Evolutionary conservation across 192 early-diverging fungal genomes (phyloP), one percentile per base, ranked within the genome.

Genomic region (Coemansia sp.): DNA sequence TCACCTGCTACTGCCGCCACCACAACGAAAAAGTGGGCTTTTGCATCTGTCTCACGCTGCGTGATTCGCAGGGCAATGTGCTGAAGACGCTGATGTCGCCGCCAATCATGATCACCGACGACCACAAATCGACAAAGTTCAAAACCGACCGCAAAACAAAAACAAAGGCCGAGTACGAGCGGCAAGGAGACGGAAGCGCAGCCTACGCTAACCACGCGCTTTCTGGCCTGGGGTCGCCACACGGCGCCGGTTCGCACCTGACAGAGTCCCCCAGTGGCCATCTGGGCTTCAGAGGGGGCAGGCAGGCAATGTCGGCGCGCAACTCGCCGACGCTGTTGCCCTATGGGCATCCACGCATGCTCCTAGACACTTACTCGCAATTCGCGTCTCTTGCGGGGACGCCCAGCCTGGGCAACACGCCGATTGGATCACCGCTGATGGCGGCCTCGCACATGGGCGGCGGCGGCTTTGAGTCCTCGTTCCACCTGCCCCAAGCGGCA

Each of bases 1-100:
- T 98, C 61, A 96, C 96, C 6, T 98, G 96, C 83, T 98, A 98
- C 71, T 96, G 95, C 82, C 86, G 96, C 2, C 96, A 98, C 66
- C 95, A 96, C 75, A 85, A 88, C 75, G 96, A 98, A 67, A 96
- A 96, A 82, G 76, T 88, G 7, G 96, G 96, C 5, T 98, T 98
- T 73, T 94, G 88, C 68, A 84, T 98, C 51, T 91, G 91, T 66
- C 90, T 96, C 72, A 84, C 86, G 30, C 85, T 94, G 61, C 81
- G 84, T 20, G 92, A 98, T 71, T 64, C 85, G 52, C 73, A 75
- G 57, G 85, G 85, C 64, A 67, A 73, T 14, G 73, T 91, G 36
- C 74, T 96, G 31, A 94, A 95, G 10, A 85, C 84, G 10, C 93
- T 92, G 22, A 76, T 92, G 40, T 94, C 94, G 20, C 89, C 94